Conservation (phyloP, 306 rosid species). For the Canavalia gladiata region DNA sequence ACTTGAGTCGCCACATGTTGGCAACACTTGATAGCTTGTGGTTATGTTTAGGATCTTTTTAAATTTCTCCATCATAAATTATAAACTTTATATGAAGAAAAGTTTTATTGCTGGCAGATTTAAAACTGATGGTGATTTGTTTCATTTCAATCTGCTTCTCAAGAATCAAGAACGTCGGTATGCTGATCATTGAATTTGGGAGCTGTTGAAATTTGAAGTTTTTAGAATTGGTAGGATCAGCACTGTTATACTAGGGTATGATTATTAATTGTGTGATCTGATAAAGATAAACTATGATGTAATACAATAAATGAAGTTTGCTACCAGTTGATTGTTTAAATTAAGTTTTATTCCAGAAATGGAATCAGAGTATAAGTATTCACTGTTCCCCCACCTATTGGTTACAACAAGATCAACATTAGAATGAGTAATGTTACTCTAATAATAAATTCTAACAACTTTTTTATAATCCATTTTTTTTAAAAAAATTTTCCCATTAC, state of each 20-base stretch:
- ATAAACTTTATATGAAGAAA: constrained; percentile 10
- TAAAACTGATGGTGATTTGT: constrained; percentile 20
- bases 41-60: background rate
- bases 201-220: background rate
- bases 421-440: too few species aligned
- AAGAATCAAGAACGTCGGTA: constrained; percentile 5
- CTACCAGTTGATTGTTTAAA: background rate
- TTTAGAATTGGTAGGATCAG: background rate
- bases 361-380: background rate
- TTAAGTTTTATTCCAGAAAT: background rate
- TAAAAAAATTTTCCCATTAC: too few species aligned
- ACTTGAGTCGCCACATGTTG: background rate
- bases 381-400: background rate
- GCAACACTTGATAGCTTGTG: background rate
- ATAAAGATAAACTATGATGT: background rate
- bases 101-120: constrained; percentile 1
- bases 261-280: background rate
- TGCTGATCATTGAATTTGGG: constrained; percentile 10
- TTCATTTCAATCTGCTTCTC: constrained; percentile 26
- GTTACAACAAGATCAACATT: background rate
- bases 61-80: constrained; percentile 3
- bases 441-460: too few species aligned
- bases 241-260: background rate
- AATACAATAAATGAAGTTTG: background rate
- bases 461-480: too few species aligned